Evolutionary conservation across 768 basidiomycete species (phyloP).

Genomic region (Kondoa malvinella): DNA sequence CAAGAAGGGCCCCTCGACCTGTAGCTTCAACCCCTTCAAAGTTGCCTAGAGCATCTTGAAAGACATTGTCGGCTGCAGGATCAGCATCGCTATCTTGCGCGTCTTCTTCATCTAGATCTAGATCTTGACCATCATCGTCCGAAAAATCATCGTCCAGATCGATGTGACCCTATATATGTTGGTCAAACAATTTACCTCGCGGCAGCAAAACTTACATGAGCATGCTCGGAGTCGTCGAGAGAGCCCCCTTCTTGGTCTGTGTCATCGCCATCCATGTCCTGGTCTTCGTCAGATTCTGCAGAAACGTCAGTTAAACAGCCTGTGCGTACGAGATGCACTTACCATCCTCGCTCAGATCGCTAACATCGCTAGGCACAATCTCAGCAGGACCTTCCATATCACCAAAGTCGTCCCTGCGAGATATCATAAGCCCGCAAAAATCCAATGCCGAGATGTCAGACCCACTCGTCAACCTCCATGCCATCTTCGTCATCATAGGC

Average conservation of each 20-base stretch:
- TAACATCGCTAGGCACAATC: constrained; percentile 9
- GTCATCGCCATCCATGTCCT: constrained; percentile 45
- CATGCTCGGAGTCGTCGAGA: constrained; percentile 32
- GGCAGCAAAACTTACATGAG: constrained; percentile 26
- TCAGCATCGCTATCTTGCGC: constrained; percentile 1
- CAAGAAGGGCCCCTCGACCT: no score
- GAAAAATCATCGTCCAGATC: constrained; percentile 18
- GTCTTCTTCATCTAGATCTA: constrained; percentile 19
- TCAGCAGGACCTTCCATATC: constrained; percentile 18
- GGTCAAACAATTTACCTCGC: neutral
- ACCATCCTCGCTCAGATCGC: constrained; percentile 35
- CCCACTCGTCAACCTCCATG: constrained; percentile 16
- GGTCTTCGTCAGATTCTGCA: constrained; percentile 57
- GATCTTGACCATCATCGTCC: constrained; percentile 32
- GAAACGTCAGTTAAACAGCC: constrained; percentile 58
- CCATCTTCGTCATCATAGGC: constrained; percentile 20
- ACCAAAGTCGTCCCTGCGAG: constrained; percentile 26
- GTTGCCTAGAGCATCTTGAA: constrained; percentile 20
- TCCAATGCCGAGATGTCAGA: neutral
- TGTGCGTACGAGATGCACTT: constrained; percentile 35
- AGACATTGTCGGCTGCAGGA: constrained; percentile 6
- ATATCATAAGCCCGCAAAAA: constrained; percentile 7
- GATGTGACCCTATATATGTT: neutral
- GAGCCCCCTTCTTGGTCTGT: no score
- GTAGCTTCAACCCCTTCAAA: constrained; percentile 16